phyloP scores from a whole-genome alignment of 2,329 filamentous ascomycete genomes.

The Colletotrichum siamense region DNA sequence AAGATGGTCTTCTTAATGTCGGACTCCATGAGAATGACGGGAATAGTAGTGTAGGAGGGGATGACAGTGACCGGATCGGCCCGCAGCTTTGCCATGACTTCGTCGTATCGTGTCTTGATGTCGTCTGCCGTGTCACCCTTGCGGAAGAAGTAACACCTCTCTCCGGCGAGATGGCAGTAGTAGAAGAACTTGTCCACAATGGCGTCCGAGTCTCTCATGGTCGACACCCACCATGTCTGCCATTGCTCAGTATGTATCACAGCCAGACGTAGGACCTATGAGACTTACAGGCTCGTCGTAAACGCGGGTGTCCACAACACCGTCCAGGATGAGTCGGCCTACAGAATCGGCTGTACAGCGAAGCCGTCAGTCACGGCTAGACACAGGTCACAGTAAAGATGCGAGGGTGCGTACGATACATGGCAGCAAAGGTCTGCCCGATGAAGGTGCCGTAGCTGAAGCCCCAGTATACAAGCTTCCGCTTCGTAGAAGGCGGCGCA shows the following conservation, averaged over 20 bases:
- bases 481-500: conserved; percentile 12
- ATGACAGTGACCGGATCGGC: conserved; percentile 37
- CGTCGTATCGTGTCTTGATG: conserved; percentile 34
- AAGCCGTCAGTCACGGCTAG: background rate
- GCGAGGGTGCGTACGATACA: conserved; percentile 33
- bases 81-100: conserved; percentile 36
- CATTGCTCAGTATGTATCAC: background rate
- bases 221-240: conserved; percentile 35
- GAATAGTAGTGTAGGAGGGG: conserved; percentile 31
- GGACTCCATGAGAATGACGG: conserved; percentile 40
- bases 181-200: conserved; percentile 50
- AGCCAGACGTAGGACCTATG: background rate
- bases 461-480: conserved; percentile 38
- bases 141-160: conserved; percentile 43
- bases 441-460: conserved; percentile 43
- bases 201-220: conserved; percentile 50
- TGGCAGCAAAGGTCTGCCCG: conserved; percentile 39
- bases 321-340: conserved; percentile 35
- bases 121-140: conserved; percentile 31
- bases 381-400: background rate
- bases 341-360: conserved; percentile 24
- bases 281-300: conserved; percentile 36
- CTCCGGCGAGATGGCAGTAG: conserved; percentile 50
- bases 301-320: conserved; percentile 33
- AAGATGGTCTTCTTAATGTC: conserved; percentile 43